These are phyloP conservation scores for Tolypocladium capitatum DNA, from an alignment of 2,329 filamentous ascomycete species.

Conservation along the genomic window DNA sequence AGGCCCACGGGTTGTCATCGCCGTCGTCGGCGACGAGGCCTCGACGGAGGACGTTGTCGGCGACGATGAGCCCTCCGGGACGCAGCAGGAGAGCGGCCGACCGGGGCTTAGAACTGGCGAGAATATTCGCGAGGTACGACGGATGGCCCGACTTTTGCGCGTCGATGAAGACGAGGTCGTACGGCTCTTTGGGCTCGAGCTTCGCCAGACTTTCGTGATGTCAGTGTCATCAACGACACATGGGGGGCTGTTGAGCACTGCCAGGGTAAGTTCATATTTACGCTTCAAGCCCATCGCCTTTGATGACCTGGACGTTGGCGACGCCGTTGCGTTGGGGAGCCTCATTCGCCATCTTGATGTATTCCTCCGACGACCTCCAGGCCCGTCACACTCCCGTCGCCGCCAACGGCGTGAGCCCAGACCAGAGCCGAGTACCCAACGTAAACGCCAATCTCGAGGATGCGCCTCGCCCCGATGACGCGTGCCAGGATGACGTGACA, in stretches of 20 bases:
- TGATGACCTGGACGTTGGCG: constrained; percentile 26
- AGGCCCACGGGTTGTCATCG: constrained; percentile 20
- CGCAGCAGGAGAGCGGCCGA: constrained; percentile 24
- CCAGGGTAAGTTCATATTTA: constrained; percentile 11
- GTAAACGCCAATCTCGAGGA: constrained; percentile 29
- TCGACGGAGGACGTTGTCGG: constrained; percentile 34
- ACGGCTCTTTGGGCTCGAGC: constrained; percentile 26
- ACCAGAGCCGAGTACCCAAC: constrained; percentile 27
- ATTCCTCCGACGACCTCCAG: constrained; percentile 30
- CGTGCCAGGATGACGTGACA: constrained; percentile 21
- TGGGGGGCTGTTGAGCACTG: not conserved
- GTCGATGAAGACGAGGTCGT: constrained; percentile 36
- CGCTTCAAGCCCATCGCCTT: constrained; percentile 30
- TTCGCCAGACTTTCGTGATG: constrained; percentile 13
- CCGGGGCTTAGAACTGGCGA: constrained; percentile 23
- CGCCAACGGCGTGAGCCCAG: constrained; percentile 27
- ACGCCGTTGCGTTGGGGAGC: constrained; percentile 22
- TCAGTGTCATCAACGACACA: not conserved
- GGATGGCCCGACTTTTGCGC: constrained; percentile 36
- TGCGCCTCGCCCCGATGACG: constrained; percentile 22
- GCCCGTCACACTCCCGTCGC: constrained; percentile 12
- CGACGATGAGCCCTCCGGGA: constrained; percentile 31
- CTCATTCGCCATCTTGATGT: constrained; percentile 22
- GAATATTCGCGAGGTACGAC: constrained; percentile 26
- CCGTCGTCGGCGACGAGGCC: constrained; percentile 28